phyloP scores from a whole-genome alignment of 306 rosid genomes.

The Malus domestica region DNA sequence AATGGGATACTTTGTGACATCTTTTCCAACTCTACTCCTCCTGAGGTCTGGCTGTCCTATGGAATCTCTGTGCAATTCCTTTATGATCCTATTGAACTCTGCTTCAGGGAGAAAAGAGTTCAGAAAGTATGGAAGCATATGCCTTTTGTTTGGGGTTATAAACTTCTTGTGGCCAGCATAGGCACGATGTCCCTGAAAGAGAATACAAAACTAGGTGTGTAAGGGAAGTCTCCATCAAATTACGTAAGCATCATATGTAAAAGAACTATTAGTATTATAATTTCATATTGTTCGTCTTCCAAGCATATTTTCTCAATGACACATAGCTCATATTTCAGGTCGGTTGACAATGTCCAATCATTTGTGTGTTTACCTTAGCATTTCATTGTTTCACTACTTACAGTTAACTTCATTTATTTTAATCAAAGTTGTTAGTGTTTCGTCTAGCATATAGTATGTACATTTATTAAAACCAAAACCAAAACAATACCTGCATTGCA shows the following conservation, averaged over 20 bases:
- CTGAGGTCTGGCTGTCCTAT: slow-evolving; percentile 79
- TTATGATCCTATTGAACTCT: slow-evolving; percentile 62
- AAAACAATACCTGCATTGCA: slow-evolving; percentile 66
- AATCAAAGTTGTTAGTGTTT: neutral
- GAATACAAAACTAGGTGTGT: neutral
- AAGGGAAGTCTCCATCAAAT: neutral
- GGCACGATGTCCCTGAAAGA: slow-evolving; percentile 79
- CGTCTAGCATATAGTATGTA: neutral
- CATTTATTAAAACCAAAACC: neutral
- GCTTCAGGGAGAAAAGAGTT: slow-evolving; percentile 58
- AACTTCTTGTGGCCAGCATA: slow-evolving; percentile 86
- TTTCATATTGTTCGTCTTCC: neutral
- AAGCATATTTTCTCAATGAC: neutral
- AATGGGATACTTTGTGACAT: slow-evolving; percentile 85
- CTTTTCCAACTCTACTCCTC: slow-evolving; percentile 49
- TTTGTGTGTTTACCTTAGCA: neutral
- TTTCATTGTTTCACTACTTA: neutral
- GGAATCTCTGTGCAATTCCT: slow-evolving; percentile 65
- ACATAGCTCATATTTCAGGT: neutral
- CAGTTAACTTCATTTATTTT: neutral
- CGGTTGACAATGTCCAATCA: neutral
- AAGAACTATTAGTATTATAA: neutral
- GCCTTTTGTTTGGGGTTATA: slow-evolving; percentile 92
- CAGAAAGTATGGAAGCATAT: slow-evolving; percentile 73
- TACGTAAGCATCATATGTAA: neutral